Evolutionary conservation across 768 basidiomycete species (phyloP).

Genomic region (Trametes elegans): DNA sequence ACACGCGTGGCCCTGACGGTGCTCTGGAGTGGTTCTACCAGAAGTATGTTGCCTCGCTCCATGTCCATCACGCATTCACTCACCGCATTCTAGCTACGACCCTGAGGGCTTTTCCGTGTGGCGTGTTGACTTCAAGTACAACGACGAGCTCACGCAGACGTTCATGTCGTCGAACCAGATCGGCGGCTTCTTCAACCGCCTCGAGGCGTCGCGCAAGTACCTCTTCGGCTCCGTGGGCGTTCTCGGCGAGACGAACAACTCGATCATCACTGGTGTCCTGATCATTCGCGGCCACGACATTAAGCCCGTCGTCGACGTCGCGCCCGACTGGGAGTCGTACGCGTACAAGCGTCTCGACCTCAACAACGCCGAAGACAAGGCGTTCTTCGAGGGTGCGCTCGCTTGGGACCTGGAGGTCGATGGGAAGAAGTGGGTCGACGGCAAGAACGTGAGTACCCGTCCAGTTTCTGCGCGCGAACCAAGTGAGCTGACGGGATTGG

Average conservation of each 20-base stretch:
- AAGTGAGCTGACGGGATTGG: background rate
- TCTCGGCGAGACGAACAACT: slow-evolving; percentile 76
- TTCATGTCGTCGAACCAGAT: slow-evolving; percentile 97
- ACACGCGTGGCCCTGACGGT: slow-evolving; percentile 83
- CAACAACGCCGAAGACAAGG: slow-evolving; percentile 70
- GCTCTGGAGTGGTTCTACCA: slow-evolving; percentile 96
- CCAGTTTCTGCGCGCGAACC: background rate
- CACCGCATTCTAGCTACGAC: slow-evolving; percentile 62
- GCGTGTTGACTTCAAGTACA: slow-evolving; percentile 97
- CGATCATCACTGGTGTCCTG: slow-evolving; percentile 76
- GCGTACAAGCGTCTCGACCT: slow-evolving; percentile 75
- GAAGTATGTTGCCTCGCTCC: slow-evolving; percentile 53
- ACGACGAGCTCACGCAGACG: slow-evolving; percentile 83
- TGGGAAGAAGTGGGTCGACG: slow-evolving; percentile 89
- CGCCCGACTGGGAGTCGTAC: slow-evolving; percentile 94
- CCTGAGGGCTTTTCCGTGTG: slow-evolving; percentile 85
- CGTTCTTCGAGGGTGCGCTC: slow-evolving; percentile 88
- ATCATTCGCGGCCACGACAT: slow-evolving; percentile 80
- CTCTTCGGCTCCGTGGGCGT: slow-evolving; percentile 93
- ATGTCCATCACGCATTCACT: background rate
- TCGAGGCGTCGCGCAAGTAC: slow-evolving; percentile 97
- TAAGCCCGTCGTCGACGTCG: slow-evolving; percentile 68
- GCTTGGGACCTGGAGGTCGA: slow-evolving; percentile 92
- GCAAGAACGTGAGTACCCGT: slow-evolving; percentile 72
- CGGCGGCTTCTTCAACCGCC: slow-evolving; percentile 95